phyloP scores from a whole-genome alignment of 23 red algal species.

The Gracilaria vermiculophylla region DNA sequence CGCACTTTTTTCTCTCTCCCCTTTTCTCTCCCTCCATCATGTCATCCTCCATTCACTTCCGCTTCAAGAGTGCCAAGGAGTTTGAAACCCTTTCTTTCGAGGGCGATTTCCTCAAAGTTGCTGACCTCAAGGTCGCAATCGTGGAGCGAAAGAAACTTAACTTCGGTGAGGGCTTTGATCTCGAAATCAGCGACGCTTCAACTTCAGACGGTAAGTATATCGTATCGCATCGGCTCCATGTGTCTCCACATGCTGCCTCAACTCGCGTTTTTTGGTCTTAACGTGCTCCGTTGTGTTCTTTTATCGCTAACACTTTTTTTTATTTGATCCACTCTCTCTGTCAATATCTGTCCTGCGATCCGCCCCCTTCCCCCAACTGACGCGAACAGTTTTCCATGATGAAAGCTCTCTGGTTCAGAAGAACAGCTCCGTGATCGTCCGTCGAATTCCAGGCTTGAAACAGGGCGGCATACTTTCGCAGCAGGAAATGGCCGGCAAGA shows the following conservation, averaged over 20 bases:
- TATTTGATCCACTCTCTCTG: constrained; percentile 3
- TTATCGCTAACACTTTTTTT: constrained; percentile 14
- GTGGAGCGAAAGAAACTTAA: constrained; percentile 92
- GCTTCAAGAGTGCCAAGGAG: constrained; percentile 88
- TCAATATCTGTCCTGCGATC: constrained; percentile 7
- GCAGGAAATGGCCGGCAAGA: constrained; percentile 88
- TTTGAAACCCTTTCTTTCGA: constrained; percentile 92
- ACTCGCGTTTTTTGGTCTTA: background rate
- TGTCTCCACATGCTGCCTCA: background rate
- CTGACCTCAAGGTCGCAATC: constrained; percentile 96
- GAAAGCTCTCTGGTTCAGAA: constrained; percentile 88
- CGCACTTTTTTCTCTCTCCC: too few species aligned
- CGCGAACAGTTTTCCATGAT: constrained; percentile 61
- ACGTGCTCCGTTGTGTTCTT: background rate
- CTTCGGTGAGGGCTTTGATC: constrained; percentile 97
- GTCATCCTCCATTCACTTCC: constrained; percentile 91
- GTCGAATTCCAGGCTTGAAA: constrained; percentile 80
- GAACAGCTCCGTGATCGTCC: constrained; percentile 93
- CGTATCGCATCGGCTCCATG: background rate
- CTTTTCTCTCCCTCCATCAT: constrained; percentile 25
- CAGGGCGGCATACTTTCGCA: constrained; percentile 88
- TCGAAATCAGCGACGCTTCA: constrained; percentile 91
- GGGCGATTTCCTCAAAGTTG: constrained; percentile 90
- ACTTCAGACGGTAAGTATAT: constrained; percentile 78
- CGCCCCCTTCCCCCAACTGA: background rate